Evolutionary conservation across 2,329 filamentous ascomycete species (phyloP), one percentile per base, ranked within the genome.

Genomic region (Sclerotinia minor): DNA sequence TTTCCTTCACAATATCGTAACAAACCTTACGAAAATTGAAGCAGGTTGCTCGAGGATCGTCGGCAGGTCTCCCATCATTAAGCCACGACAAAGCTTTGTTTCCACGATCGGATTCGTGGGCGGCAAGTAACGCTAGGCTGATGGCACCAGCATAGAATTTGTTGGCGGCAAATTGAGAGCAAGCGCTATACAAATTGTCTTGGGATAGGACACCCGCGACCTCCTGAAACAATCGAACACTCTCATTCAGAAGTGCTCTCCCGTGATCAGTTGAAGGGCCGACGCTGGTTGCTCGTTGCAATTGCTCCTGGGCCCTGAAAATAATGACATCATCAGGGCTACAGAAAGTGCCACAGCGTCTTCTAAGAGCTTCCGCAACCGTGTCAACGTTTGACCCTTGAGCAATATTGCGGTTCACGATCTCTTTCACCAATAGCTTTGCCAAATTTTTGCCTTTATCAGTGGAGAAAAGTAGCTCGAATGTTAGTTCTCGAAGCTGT

Each of bases 381-480:
- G 94, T 97, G 80, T 99, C 96, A 26, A 99, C 94, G 71, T 98
- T 99, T 5, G 94, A 94, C 13, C 96, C 95, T 75, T 92, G 97
- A 68, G 94, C 91, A 74, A 99, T 99, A 78, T 97, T 99, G 75
- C 94, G 89, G 78, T 98, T 98, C 66, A 99, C 95, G 75, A 99
- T 98, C 0, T 94, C 93, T 78, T 98, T 99, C 67, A 99, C 95
- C 1, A 99, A 83, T 67, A 97, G 86, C 79, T 97, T 97, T 3
- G 94, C 96, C 32, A 98, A 85, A 15, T 97, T 92, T 73, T 92
- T 92, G 44, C 95, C 95, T 24, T 88, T 84, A 7, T 84, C 80
- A 53, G 90, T 88, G 5, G 92, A 91, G 78, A 99, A 98, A 0
- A 99, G 86, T 57, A 87, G 86, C 77, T 98, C 92, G 75, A 92